phyloP scores from a whole-genome alignment of 805 yeast genomes.

The Myxozyma monticola region DNA sequence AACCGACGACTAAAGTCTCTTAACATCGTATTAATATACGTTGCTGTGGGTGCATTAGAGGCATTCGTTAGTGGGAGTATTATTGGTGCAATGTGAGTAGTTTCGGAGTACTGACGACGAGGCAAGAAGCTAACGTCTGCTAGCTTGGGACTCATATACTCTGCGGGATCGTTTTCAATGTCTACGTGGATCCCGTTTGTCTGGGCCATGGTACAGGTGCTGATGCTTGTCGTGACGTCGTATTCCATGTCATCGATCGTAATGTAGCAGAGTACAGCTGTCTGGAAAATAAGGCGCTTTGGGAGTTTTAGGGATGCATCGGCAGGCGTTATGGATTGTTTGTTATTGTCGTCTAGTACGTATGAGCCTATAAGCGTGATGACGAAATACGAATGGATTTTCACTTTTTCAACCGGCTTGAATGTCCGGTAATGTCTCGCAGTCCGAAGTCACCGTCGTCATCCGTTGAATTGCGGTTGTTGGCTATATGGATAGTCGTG shows the following conservation, averaged over 20 bases:
- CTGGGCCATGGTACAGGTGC: slow-evolving; percentile 68
- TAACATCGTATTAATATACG: slow-evolving; percentile 49
- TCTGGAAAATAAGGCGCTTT: too few species aligned
- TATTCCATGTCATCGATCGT: slow-evolving; percentile 58
- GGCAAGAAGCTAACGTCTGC: background rate
- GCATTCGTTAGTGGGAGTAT: slow-evolving; percentile 75
- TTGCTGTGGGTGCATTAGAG: slow-evolving; percentile 57
- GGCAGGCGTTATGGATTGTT: too few species aligned
- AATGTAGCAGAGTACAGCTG: too few species aligned
- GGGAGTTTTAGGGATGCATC: too few species aligned
- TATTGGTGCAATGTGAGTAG: slow-evolving; percentile 59
- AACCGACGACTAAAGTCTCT: slow-evolving; percentile 48
- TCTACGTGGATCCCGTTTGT: slow-evolving; percentile 93
- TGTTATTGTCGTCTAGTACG: too few species aligned
- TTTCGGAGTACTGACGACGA: background rate
- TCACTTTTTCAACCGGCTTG: too few species aligned
- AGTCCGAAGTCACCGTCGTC: too few species aligned
- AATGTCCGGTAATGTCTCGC: too few species aligned
- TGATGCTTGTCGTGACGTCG: slow-evolving; percentile 65
- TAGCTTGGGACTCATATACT: slow-evolving; percentile 25
- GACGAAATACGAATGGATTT: too few species aligned
- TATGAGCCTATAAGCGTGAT: too few species aligned
- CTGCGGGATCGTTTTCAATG: slow-evolving; percentile 68
- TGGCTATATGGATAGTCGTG: too few species aligned
- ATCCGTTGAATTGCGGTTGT: too few species aligned